Base-by-base conservation (phyloP, 2,329 filamentous ascomycete genomes). In the Calonectria crousiana region DNA sequence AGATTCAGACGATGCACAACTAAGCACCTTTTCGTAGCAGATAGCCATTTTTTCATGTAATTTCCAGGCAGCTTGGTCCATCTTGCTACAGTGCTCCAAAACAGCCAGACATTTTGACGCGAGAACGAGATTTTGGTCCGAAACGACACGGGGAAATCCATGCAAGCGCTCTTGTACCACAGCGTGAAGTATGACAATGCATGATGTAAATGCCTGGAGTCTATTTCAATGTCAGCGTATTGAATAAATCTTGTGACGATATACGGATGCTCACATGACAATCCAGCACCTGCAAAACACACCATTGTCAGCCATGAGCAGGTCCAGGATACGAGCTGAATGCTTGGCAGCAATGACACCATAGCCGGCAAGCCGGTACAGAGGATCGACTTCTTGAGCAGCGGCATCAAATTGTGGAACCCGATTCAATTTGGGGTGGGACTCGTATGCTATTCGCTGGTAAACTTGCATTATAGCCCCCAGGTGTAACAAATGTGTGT, bases 181-280 rank as follows among this genome's bases (percentile, higher is more conserved):
- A 9, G 60, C 38, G n/a, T 65, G 60, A 18, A 65, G 60, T 49
- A 65, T 32, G 11, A 30, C 23, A 26, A 65, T 18, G n/a, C 60
- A 65, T 32, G 60, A 65, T 47, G 28, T 65, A 16, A 32, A 65
- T 65, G 60, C 60, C n/a, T 65, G 60, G 13, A 65, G 28, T 28
- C 60, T 65, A n/a, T 34, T 49, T 65, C 26, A 2, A 4, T 32
- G 9, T 65, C 11, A 65, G 11, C 0, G 6, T 18, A 4, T 44
- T n/a, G 13, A 44, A n/a, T 11, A 44, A 13, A 3, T 6, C 2
- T 26, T 4, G 5, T 47, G 6, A 0, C 5, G 3, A 6, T 16
- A 32, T 8, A 2, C 6, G 16, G 3, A 23, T 11, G 49, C 60
- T 49, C 38, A 65, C 41, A 65, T 65, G 26, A 65, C 60, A 49